These are phyloP conservation scores for Leishmania arabica DNA, from an alignment of 208 protist genomes.

Conservation along the genomic window DNA sequence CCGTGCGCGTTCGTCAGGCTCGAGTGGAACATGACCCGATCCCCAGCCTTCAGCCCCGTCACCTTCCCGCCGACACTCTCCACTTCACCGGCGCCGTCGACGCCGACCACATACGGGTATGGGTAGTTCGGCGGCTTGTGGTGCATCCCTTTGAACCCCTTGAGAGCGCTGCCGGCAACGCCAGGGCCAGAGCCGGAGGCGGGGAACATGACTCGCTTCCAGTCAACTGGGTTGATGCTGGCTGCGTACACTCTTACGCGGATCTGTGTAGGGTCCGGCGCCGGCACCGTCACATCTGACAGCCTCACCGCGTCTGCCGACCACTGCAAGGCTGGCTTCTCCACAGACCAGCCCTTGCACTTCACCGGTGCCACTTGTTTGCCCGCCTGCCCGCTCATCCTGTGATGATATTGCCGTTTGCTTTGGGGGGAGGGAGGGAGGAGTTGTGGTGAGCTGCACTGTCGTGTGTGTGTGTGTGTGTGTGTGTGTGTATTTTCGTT, in stretches of 20 bases:
- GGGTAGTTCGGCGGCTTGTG: slow-evolving; percentile 35
- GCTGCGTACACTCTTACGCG: slow-evolving; percentile 52
- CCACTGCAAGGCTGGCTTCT: slow-evolving; percentile 20
- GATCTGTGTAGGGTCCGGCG: slow-evolving; percentile 41
- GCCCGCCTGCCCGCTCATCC: neutral
- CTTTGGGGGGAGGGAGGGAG: neutral
- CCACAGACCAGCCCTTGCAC: slow-evolving; percentile 30
- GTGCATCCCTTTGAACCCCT: slow-evolving; percentile 23
- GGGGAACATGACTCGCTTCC: slow-evolving; percentile 41
- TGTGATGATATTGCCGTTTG: neutral
- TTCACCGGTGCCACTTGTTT: slow-evolving; percentile 11
- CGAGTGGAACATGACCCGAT: slow-evolving; percentile 62
- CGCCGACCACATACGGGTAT: slow-evolving; percentile 59
- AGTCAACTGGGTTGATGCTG: slow-evolving; percentile 51
- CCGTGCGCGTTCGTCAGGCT: slow-evolving; percentile 30
- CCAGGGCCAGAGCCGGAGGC: slow-evolving; percentile 9
- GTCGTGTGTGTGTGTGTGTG: too few relatives aligned
- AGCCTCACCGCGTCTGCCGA: slow-evolving; percentile 20
- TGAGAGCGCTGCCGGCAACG: slow-evolving; percentile 15
- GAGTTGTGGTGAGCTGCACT: neutral
- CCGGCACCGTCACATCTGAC: slow-evolving; percentile 33
- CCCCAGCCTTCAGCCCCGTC: slow-evolving; percentile 32
- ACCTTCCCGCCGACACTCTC: slow-evolving; percentile 52
- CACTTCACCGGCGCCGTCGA: slow-evolving; percentile 55
- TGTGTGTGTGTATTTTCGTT: neutral